phyloP scores from a whole-genome alignment of 108 stramenopile species.

The Bacterosira constricta region DNA sequence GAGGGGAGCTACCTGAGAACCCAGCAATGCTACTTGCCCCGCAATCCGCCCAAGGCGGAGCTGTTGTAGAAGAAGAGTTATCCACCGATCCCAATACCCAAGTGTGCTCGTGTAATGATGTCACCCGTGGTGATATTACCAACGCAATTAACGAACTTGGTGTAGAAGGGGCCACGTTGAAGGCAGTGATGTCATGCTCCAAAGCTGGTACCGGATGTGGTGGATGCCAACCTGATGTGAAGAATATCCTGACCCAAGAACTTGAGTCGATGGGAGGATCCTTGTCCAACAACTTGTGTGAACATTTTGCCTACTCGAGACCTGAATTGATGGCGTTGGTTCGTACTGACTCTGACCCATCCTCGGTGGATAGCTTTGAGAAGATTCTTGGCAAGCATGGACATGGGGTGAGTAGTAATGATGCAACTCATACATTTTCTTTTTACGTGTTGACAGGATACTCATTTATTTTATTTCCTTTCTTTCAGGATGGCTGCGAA shows the following conservation, averaged over 20 bases:
- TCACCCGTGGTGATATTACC: conserved; percentile 77
- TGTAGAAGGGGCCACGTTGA: conserved; percentile 70
- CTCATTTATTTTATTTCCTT: neutral
- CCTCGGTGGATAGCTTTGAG: conserved; percentile 77
- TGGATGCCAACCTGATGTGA: conserved; percentile 91
- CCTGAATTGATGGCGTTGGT: conserved; percentile 90
- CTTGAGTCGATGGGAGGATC: conserved; percentile 81
- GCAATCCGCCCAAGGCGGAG: conserved; percentile 61
- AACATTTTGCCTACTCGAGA: conserved; percentile 87
- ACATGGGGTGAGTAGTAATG: conserved; percentile 49
- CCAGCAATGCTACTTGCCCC: conserved; percentile 78
- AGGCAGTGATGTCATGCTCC: conserved; percentile 84
- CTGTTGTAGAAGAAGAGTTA: conserved; percentile 51
- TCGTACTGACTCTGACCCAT: conserved; percentile 69
- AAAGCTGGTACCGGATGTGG: conserved; percentile 93
- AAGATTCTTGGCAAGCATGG: conserved; percentile 88
- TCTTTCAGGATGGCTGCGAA: conserved; percentile 81
- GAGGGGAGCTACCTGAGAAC: conserved; percentile 66
- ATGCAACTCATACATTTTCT: neutral
- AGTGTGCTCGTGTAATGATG: conserved; percentile 95
- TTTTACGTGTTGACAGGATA: neutral
- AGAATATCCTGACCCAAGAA: conserved; percentile 73
- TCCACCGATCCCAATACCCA: conserved; percentile 73
- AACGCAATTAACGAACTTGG: conserved; percentile 74
- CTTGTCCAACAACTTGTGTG: conserved; percentile 87